These are phyloP conservation scores for Penicillium paxilli DNA, from an alignment of 495 filamentous ascomycete species.

Conservation along the genomic window DNA sequence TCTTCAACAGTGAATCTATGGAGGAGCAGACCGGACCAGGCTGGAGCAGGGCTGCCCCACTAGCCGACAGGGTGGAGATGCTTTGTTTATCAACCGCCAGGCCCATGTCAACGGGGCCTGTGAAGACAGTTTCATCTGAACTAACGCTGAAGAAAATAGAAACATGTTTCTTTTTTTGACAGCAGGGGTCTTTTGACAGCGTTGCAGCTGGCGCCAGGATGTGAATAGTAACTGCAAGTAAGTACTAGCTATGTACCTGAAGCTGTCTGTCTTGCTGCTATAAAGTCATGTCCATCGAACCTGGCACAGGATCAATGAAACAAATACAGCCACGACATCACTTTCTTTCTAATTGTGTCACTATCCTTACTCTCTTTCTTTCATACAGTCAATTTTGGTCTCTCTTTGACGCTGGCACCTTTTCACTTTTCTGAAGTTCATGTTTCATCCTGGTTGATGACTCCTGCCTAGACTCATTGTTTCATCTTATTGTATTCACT, in stretches of 20 bases:
- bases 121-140: conserved; percentile 18
- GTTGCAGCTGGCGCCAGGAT: neutral
- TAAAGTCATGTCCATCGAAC: conserved; percentile 15
- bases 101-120: neutral
- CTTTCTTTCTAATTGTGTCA: conserved; percentile 9
- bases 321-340: conserved; percentile 8
- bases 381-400: neutral
- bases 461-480: conserved; percentile 1
- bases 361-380: conserved; percentile 2
- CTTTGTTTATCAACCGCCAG: conserved; percentile 9
- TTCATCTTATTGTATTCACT: neutral
- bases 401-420: neutral
- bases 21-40: no score
- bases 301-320: conserved; percentile 6
- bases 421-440: neutral
- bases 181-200: neutral
- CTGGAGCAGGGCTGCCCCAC: neutral
- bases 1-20: neutral
- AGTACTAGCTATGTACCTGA: no score
- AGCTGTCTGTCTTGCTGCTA: conserved; percentile 7
- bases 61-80: conserved; percentile 11
- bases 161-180: conserved; percentile 4
- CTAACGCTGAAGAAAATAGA: conserved; percentile 16
- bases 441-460: conserved; percentile 10
- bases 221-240: no score